A percentile compares a stretch with the other conserved stretches of the same genome.
Evolutionary conservation across 345 rosid species (phyloP).

Genomic region (Hibiscus tridactylites): DNA sequence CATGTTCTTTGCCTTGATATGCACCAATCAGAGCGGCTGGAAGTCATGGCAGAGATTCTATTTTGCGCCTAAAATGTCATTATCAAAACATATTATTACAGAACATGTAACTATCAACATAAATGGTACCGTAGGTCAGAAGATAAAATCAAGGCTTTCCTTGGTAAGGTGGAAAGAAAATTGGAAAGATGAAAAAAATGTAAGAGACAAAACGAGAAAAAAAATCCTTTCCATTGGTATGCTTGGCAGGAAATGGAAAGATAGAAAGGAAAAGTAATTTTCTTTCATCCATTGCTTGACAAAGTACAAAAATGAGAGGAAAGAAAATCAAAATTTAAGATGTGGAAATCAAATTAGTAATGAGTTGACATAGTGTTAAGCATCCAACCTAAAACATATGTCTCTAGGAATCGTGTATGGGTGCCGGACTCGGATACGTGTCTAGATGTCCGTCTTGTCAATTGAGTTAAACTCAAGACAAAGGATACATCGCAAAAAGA

Average conservation of each 20-base stretch:
- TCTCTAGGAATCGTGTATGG: too few relatives aligned
- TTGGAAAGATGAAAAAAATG: neutral
- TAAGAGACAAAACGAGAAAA: neutral
- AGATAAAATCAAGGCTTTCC: neutral
- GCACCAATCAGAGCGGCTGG: conserved; percentile 95
- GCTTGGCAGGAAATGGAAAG: neutral
- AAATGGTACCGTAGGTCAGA: neutral
- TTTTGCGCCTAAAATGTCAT: conserved; percentile 56
- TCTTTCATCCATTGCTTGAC: neutral
- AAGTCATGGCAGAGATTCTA: conserved; percentile 87
- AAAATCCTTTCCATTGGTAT: neutral
- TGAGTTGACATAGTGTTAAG: neutral
- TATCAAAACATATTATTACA: conserved; percentile 11
- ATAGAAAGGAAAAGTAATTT: neutral
- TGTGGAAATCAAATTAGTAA: neutral
- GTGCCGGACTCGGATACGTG: too few relatives aligned
- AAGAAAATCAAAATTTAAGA: neutral
- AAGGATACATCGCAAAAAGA: too few relatives aligned
- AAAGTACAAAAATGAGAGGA: neutral
- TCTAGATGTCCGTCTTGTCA: too few relatives aligned
- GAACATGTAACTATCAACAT: neutral
- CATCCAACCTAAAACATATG: neutral
- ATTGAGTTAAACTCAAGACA: too few relatives aligned
- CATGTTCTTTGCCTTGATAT: conserved; percentile 94
- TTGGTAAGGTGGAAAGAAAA: neutral